phyloP scores from a whole-genome alignment of 2,329 filamentous ascomycete species.

The Fusarium aywerte region DNA sequence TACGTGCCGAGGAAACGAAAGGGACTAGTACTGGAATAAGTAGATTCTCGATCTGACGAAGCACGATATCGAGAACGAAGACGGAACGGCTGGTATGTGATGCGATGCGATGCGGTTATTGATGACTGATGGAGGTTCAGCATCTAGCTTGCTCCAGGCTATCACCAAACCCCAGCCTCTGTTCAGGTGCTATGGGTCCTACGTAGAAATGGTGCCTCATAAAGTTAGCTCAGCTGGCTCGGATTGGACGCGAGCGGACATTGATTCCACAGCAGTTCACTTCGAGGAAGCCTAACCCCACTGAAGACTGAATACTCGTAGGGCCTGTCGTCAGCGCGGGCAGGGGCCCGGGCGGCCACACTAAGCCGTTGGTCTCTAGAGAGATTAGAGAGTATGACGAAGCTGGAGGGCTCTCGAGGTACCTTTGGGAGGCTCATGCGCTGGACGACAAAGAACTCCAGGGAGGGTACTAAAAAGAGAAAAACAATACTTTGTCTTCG shows the following conservation, averaged over 20 bases:
- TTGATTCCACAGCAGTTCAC: constrained; percentile 35
- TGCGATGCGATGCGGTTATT: constrained; percentile 15
- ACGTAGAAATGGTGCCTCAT: constrained; percentile 37
- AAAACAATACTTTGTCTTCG: constrained; percentile 12
- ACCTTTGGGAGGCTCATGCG: constrained; percentile 36
- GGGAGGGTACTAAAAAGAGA: constrained; percentile 16
- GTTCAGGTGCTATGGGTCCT: constrained; percentile 37
- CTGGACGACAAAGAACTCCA: constrained; percentile 1
- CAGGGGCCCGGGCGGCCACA: constrained; percentile 3
- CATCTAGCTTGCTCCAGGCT: constrained; percentile 32
- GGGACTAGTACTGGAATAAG: not conserved
- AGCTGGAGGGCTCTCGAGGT: constrained; percentile 23
- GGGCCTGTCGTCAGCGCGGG: constrained; percentile 34
- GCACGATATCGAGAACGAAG: constrained; percentile 12
- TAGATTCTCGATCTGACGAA: not conserved
- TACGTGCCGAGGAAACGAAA: not conserved
- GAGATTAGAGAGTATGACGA: constrained; percentile 45
- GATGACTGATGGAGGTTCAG: constrained; percentile 39
- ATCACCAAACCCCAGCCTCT: constrained; percentile 41
- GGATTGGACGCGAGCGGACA: constrained; percentile 24
- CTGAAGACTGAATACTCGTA: constrained; percentile 1
- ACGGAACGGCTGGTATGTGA: constrained; percentile 16
- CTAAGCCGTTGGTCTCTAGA: constrained; percentile 20
- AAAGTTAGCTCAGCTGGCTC: constrained; percentile 34
- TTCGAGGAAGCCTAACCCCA: constrained; percentile 26